Evolutionary conservation across 2,329 filamentous ascomycete genomes (phyloP), one percentile per base, ranked within the genome.

Genomic region (Graphilbum fragrans): DNA sequence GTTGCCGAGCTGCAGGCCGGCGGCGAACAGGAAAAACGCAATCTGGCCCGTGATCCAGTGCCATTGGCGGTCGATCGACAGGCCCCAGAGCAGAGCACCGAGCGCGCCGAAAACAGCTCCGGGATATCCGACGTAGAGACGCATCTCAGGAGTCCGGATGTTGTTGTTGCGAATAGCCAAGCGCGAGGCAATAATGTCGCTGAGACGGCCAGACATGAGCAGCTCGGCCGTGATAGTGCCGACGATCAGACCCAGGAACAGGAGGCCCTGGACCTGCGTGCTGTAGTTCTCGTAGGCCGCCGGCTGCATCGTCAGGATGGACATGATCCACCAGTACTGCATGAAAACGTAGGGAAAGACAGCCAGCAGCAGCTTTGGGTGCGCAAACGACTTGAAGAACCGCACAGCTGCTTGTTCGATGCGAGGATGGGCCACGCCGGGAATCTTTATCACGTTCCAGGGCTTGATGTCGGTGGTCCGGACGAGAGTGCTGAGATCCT

Each of bases 41-140:
- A 74, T 55, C 45, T 77, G 70, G 2, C 70, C 72, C 0, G 73
- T 65, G 29, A 73, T 69, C 69, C 70, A 76, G 52, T 76, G 71
- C 49, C 69, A 73, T 1, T 52, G 52, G 33, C 58, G 60, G 44
- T 74, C 70, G 14, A 76, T 57, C 39, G 67, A 72, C 34, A 75
- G 51, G 0, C 72, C 72, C 72, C 72, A 77, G 37, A 76, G 36
- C 25, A 73, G 58, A 27, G 71, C 52, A 1, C 72, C 72, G 7
- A 71, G 52, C 17, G 63, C 61, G 1, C 63, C 70, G 11, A 72
- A 43, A 5, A 67, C 9, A 3, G 64, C 60, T 12, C 69, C 71
- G 7, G 72, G 72, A 53, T 74, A 75, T 3, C 62, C 63, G 12
- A 75, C 53, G 69, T 70, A 76, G 19, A 76, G 52, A 16, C 72